Percentiles rank a stretch among this genome's conserved stretches.
phyloP scores from a whole-genome alignment of 345 rosid genomes.

The Viola odorata region DNA sequence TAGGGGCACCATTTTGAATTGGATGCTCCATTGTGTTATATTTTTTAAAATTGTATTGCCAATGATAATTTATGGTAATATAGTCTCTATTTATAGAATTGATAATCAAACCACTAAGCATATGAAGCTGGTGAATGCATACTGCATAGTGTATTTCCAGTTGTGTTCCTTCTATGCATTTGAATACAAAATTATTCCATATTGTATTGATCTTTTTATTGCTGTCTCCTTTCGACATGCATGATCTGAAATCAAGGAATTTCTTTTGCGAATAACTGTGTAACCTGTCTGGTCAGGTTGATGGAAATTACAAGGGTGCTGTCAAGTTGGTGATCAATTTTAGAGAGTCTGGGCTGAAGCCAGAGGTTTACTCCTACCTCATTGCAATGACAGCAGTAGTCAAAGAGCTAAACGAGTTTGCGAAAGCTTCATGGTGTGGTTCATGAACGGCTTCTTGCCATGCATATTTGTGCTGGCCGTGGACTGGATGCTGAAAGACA shows the following conservation, averaged over 20 bases:
- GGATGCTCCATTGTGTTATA: background rate
- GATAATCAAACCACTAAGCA: too few species aligned
- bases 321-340: constrained; percentile 58
- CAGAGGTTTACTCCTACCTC: constrained; percentile 77
- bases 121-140: too few species aligned
- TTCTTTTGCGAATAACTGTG: constrained; percentile 4
- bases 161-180: too few species aligned
- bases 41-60: too few species aligned
- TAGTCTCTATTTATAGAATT: too few species aligned
- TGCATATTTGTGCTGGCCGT: constrained; percentile 82
- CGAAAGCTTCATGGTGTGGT: constrained; percentile 62
- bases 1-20: too few species aligned
- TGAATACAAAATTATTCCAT: too few species aligned
- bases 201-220: background rate
- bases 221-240: background rate
- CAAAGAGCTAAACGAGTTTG: constrained; percentile 75
- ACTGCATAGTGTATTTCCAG: too few species aligned
- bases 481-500: constrained; percentile 85
- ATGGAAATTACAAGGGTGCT: constrained; percentile 70
- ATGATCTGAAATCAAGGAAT: background rate
- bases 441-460: constrained; percentile 84
- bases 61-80: background rate
- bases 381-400: constrained; percentile 92
- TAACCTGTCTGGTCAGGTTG: constrained; percentile 41
- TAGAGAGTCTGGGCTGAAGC: constrained; percentile 67